These are phyloP conservation scores for Collybia nuda DNA, from an alignment of 768 basidiomycete genomes.

Conservation along the genomic window DNA sequence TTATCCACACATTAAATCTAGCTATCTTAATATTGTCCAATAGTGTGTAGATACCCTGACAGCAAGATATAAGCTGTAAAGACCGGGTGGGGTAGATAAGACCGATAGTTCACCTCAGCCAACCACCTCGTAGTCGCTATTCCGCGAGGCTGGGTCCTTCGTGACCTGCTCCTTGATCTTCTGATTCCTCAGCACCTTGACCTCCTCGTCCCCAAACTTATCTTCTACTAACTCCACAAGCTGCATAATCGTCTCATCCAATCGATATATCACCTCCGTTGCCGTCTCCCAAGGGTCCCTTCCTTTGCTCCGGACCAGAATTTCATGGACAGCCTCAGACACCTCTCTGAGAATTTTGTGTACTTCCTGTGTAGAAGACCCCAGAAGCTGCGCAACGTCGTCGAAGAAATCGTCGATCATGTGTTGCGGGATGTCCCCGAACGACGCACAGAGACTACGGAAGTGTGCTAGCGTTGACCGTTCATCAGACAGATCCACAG, in stretches of 20 bases:
- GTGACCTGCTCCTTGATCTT: constrained; percentile 23
- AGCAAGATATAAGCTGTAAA: too few species aligned
- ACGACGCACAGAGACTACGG: constrained; percentile 22
- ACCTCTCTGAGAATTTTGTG: constrained; percentile 22
- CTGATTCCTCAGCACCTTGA: constrained; percentile 21
- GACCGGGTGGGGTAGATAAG: too few species aligned
- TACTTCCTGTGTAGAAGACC: constrained; percentile 19
- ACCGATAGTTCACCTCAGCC: constrained; percentile 12
- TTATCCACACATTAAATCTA: too few species aligned
- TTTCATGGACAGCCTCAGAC: constrained; percentile 27
- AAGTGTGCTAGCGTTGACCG: constrained; percentile 22
- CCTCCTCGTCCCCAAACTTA: constrained; percentile 17
- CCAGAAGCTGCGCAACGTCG: constrained; percentile 5
- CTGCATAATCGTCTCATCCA: constrained; percentile 17
- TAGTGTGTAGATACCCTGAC: too few species aligned
- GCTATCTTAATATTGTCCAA: too few species aligned
- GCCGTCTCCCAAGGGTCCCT: constrained; percentile 19
- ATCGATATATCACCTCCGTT: constrained; percentile 13
- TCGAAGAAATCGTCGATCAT: constrained; percentile 12
- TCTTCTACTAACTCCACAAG: constrained; percentile 23
- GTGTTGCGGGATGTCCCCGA: constrained; percentile 19
- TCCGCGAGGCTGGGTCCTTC: constrained; percentile 15
- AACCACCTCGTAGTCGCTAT: constrained; percentile 27
- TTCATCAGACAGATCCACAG: constrained; percentile 23
- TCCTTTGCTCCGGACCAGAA: constrained; percentile 19